These are phyloP conservation scores for Grosmannia penicillata DNA, from an alignment of 2,329 filamentous ascomycete species.

Conservation along the genomic window DNA sequence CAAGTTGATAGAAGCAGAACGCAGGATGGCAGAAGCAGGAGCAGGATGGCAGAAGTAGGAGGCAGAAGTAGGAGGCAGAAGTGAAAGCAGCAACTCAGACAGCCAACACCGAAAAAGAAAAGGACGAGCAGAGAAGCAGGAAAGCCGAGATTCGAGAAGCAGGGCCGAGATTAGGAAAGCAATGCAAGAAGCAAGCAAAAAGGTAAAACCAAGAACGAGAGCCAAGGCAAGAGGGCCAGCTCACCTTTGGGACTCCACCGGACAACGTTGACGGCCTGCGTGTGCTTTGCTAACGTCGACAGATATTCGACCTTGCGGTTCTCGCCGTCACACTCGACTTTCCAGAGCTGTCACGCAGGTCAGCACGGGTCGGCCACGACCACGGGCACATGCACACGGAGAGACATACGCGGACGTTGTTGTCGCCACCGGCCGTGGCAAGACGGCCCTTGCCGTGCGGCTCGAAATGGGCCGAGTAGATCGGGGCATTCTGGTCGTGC, in stretches of 20 bases:
- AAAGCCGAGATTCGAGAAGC: not conserved
- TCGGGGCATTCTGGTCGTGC: slow-evolving; percentile 93
- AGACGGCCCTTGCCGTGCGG: slow-evolving; percentile 79
- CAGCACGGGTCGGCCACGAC: not conserved
- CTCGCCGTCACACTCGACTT: slow-evolving; percentile 69
- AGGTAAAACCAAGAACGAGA: not conserved
- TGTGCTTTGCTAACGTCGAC: slow-evolving; percentile 82
- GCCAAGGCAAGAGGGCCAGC: slow-evolving; percentile 9
- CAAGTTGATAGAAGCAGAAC: too few species aligned
- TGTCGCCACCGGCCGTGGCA: slow-evolving; percentile 89
- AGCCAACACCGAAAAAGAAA: too few species aligned
- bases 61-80: slow-evolving; percentile 1
- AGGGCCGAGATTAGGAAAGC: not conserved
- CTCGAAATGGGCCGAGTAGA: slow-evolving; percentile 97
- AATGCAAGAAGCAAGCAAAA: not conserved
- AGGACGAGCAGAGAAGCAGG: not conserved
- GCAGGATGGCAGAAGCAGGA: too few species aligned
- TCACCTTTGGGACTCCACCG: slow-evolving; percentile 87
- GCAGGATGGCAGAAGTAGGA: too few species aligned
- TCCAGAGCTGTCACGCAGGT: slow-evolving; percentile 62
- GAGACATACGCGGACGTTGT: slow-evolving; percentile 70
- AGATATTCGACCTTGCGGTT: slow-evolving; percentile 84
- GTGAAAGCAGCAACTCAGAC: too few species aligned
- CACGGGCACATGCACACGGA: not conserved
- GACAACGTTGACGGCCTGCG: slow-evolving; percentile 95